A percentile compares a stretch with the other conserved stretches of the same genome.
These are phyloP conservation scores for Aspergillus sclerotiicarbonarius DNA, from an alignment of 495 filamentous ascomycete genomes.

Conservation along the genomic window DNA sequence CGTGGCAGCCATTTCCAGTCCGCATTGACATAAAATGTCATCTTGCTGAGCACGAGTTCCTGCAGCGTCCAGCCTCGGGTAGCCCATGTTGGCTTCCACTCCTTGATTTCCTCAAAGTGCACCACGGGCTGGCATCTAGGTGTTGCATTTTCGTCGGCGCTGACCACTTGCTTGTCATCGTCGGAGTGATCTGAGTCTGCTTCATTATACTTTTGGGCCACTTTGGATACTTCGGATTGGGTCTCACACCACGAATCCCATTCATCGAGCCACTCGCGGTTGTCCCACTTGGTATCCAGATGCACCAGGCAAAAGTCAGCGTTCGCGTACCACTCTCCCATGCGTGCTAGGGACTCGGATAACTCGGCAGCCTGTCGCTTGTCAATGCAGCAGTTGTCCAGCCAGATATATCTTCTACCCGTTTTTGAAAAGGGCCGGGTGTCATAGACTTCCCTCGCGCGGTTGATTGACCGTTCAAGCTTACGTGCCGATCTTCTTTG, in stretches of 20 bases:
- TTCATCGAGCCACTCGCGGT: slow-evolving; percentile 22
- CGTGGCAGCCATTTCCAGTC: slow-evolving; percentile 33
- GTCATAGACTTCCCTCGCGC: slow-evolving; percentile 36
- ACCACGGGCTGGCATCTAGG: neutral
- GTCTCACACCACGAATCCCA: slow-evolving; percentile 25
- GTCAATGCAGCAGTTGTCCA: slow-evolving; percentile 50
- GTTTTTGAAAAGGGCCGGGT: slow-evolving; percentile 27
- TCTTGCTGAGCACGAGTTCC: slow-evolving; percentile 48
- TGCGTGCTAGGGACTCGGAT: slow-evolving; percentile 41
- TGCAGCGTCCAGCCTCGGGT: slow-evolving; percentile 49
- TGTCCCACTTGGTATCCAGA: slow-evolving; percentile 31
- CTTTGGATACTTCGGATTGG: neutral
- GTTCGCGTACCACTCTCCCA: slow-evolving; percentile 50
- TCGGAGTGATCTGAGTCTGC: neutral
- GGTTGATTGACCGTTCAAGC: slow-evolving; percentile 30
- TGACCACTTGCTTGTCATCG: neutral
- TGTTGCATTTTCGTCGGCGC: neutral
- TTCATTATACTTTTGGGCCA: neutral
- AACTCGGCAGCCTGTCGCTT: slow-evolving; percentile 39
- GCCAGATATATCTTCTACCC: slow-evolving; percentile 46
- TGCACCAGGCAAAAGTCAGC: slow-evolving; percentile 49
- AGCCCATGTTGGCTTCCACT: slow-evolving; percentile 30
- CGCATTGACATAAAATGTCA: slow-evolving; percentile 44
- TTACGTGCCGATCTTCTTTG: slow-evolving; percentile 40
- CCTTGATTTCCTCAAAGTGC: neutral